Evolutionary conservation across 2,329 filamentous ascomycete species (phyloP).

Genomic region (Colletotrichum australisinense): DNA sequence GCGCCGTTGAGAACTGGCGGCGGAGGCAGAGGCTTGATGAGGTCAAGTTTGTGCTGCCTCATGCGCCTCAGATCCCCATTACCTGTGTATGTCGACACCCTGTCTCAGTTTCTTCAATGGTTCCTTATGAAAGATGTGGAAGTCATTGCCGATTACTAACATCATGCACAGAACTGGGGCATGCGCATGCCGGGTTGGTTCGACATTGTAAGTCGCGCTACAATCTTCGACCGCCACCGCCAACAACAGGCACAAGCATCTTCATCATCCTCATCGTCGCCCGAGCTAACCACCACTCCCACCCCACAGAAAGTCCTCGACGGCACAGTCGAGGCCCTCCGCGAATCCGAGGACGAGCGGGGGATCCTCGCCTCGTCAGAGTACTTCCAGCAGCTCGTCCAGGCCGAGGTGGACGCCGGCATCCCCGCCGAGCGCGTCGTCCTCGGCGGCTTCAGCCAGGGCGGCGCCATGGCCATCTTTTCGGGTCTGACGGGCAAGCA

Average conservation of each 20-base stretch:
- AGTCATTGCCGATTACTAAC: not conserved
- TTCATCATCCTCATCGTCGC: not conserved
- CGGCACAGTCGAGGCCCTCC: conserved; percentile 44
- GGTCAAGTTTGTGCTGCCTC: conserved; percentile 93
- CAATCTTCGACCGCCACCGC: conserved; percentile 12
- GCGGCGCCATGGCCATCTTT: conserved; percentile 88
- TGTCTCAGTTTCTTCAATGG: not conserved
- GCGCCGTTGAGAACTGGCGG: conserved; percentile 88
- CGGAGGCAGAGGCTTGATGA: conserved; percentile 83
- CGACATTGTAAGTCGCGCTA: conserved; percentile 70
- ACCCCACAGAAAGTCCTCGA: conserved; percentile 43
- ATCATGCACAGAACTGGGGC: conserved; percentile 71
- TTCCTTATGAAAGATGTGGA: no score
- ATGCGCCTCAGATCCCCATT: conserved; percentile 88
- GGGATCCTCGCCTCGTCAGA: conserved; percentile 80
- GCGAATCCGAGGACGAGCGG: conserved; percentile 69
- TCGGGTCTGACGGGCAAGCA: conserved; percentile 78
- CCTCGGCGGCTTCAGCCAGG: conserved; percentile 87
- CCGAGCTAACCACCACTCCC: conserved; percentile 1
- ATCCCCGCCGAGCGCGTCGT: conserved; percentile 88
- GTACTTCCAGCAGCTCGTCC: conserved; percentile 84
- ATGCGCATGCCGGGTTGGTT: conserved; percentile 91
- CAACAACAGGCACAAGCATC: not conserved
- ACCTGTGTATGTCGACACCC: conserved; percentile 70
- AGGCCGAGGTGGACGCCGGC: conserved; percentile 81